Base-by-base conservation (phyloP, 1,284 basidiomycete genomes). In the Sanguinoderma infundibulare region DNA sequence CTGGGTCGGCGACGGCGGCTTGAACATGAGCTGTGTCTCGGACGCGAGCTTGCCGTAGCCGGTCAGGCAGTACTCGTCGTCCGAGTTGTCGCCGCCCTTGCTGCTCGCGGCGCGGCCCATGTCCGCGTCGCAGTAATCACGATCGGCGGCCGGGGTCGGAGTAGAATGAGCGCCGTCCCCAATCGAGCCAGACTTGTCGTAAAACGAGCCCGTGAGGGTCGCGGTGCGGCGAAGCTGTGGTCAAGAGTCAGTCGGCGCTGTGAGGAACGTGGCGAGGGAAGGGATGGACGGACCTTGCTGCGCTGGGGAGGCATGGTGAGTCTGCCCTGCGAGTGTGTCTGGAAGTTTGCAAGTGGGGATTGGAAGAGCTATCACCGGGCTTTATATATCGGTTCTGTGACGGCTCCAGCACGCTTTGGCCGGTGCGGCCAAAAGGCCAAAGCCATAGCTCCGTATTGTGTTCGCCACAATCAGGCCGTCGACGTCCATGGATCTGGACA, bases 1-100 rank as follows among this genome's bases (percentile, higher is more conserved):
- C 58, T 66, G 62, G 55, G 65, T 66, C 28, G 65, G 62, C 26
- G 65, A 63, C 32, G 65, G 65, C 50, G 65, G 65, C n/a, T n/a
- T n/a, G 55, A 66, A 62, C 60, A 32, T 60, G 60, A 66, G 64
- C 46, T 49, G 38, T 14, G 24, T 30, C 24, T 66, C 65, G 10
- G 57, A 40, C 12, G 65, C 62, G 34, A 66, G 24, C 60, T 66
- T 62, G 55, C 65, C 65, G 55, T 64, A 66, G 14, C 57, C 65
- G 30, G 60, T 66, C 52, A 66, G 62, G 32, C 60, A 62, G 62
- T 64, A 63, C 55, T 54, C 65, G n/a, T n/a, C n/a, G 42, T 55
- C 65, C 34, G 39, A 47, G 14, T 53, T 50, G 57, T 32, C 34
- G 52, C 55, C 56, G 54, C 7, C 40, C 32, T n/a, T 50, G 49